Conservation (phyloP, 2,329 filamentous ascomycete genomes). For the Beauveria caledonica region DNA sequence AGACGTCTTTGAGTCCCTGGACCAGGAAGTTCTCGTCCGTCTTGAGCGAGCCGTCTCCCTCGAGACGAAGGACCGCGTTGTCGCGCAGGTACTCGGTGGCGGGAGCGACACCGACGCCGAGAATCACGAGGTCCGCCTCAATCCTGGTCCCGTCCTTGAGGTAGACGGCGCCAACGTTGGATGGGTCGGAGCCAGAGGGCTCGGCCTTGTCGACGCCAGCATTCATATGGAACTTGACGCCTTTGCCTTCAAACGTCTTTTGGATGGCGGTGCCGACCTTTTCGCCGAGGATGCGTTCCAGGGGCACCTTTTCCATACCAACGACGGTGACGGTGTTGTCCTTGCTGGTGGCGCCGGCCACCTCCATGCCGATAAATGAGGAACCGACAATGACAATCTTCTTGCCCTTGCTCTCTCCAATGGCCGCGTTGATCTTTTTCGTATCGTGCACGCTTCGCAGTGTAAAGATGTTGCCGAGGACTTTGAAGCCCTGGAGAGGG, state of each 20-base stretch:
- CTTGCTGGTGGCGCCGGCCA: constrained; percentile 73
- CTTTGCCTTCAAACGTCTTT: constrained; percentile 70
- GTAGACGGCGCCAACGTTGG: constrained; percentile 69
- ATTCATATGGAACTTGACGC: constrained; percentile 79
- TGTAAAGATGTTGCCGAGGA: constrained; percentile 78
- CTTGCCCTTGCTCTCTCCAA: constrained; percentile 75
- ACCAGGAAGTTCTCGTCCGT: constrained; percentile 77
- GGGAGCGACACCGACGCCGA: constrained; percentile 82
- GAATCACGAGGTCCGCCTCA: constrained; percentile 80
- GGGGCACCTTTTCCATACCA: constrained; percentile 77
- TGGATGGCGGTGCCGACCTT: constrained; percentile 76
- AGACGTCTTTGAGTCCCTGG: constrained; percentile 70
- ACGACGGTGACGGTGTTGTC: constrained; percentile 80
- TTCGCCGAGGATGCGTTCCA: constrained; percentile 78
- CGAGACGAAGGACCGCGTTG: constrained; percentile 61
- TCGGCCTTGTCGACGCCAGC: constrained; percentile 78
- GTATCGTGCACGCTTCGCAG: constrained; percentile 71
- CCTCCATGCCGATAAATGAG: constrained; percentile 97
- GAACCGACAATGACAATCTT: constrained; percentile 89
- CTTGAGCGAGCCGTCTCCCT: constrained; percentile 76
- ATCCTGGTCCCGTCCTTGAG: constrained; percentile 82
- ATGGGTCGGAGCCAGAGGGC: constrained; percentile 56
- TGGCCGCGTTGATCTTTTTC: constrained; percentile 62
- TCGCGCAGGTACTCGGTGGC: constrained; percentile 74
- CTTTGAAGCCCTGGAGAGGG: constrained; percentile 78